phyloP scores from a whole-genome alignment of 2,329 filamentous ascomycete genomes.

The Reticulascus tulasneorum region DNA sequence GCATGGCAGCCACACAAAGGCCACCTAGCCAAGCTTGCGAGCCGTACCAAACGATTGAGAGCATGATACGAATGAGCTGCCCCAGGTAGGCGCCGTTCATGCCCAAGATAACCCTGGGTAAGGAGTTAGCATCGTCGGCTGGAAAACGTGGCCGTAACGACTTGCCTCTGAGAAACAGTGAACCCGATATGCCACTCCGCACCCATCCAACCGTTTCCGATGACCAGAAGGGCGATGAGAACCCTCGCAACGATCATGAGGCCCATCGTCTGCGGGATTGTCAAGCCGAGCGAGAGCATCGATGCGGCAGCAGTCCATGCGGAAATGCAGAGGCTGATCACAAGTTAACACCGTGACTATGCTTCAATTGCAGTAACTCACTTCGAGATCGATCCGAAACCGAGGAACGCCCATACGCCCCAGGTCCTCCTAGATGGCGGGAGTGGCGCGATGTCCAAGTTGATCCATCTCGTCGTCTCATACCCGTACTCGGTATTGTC shows the following conservation, averaged over 20 bases:
- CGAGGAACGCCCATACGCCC: constrained; percentile 22
- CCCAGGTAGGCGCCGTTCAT: constrained; percentile 34
- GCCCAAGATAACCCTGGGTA: constrained; percentile 19
- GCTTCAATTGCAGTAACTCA: not conserved
- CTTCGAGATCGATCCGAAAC: constrained; percentile 17
- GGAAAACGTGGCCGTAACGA: not conserved
- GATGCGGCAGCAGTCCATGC: constrained; percentile 15
- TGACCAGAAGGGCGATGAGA: constrained; percentile 13
- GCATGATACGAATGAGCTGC: constrained; percentile 34
- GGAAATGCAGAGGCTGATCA: constrained; percentile 13
- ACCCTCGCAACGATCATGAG: constrained; percentile 15
- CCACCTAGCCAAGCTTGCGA: constrained; percentile 26
- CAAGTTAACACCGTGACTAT: not conserved
- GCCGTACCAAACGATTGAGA: constrained; percentile 35
- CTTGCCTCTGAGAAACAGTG: constrained; percentile 36
- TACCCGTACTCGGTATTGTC: constrained; percentile 14
- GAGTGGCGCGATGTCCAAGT: constrained; percentile 37
- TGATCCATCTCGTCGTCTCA: constrained; percentile 45
- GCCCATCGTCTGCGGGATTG: constrained; percentile 15
- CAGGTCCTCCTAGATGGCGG: constrained; percentile 42
- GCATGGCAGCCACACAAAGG: constrained; percentile 25
- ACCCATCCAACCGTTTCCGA: constrained; percentile 20
- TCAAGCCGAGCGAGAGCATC: constrained; percentile 13
- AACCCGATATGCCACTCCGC: constrained; percentile 28
- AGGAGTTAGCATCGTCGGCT: not conserved